Conservation (phyloP, 352 stramenopile species). For the Phytophthora hibernalis region DNA sequence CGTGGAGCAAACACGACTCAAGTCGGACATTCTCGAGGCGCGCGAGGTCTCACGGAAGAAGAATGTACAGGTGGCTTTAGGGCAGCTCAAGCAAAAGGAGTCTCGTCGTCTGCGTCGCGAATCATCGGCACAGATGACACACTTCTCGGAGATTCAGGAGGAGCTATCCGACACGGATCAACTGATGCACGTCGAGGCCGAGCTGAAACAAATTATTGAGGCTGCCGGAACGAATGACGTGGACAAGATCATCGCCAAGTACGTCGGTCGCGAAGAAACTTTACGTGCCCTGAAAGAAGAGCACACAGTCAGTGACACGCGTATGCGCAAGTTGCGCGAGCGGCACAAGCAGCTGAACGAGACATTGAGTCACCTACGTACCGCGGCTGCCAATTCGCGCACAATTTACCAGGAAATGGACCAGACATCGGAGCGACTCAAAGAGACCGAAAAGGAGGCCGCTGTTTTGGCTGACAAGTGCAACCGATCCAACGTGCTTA, state of each 20-base stretch:
- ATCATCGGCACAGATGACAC: constrained; percentile 74
- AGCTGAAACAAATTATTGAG: constrained; percentile 82
- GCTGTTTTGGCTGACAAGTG: constrained; percentile 69
- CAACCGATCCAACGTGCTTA: constrained; percentile 80
- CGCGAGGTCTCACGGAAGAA: constrained; percentile 80
- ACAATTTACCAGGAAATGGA: constrained; percentile 90
- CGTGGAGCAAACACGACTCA: constrained; percentile 75
- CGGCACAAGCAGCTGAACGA: constrained; percentile 84
- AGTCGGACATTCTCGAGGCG: constrained; percentile 80
- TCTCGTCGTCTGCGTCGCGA: constrained; percentile 75
- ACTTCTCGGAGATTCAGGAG: constrained; percentile 84
- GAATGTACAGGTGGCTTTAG: constrained; percentile 71
- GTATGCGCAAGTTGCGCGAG: constrained; percentile 80
- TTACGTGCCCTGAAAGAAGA: constrained; percentile 80
- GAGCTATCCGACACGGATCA: constrained; percentile 76
- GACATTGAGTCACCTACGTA: constrained; percentile 61
- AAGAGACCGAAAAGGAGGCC: constrained; percentile 86
- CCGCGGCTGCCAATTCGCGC: constrained; percentile 78
- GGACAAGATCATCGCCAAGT: constrained; percentile 86
- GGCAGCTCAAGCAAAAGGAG: constrained; percentile 78
- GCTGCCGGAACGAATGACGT: constrained; percentile 81
- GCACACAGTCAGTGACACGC: constrained; percentile 71
- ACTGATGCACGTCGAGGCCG: constrained; percentile 67
- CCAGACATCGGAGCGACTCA: constrained; percentile 80
- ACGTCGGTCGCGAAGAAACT: constrained; percentile 71